Percentiles rank a stretch among this genome's conserved stretches.
Evolutionary conservation across 148 eudicot species (phyloP).

Genomic region (Cornus suecica): DNA sequence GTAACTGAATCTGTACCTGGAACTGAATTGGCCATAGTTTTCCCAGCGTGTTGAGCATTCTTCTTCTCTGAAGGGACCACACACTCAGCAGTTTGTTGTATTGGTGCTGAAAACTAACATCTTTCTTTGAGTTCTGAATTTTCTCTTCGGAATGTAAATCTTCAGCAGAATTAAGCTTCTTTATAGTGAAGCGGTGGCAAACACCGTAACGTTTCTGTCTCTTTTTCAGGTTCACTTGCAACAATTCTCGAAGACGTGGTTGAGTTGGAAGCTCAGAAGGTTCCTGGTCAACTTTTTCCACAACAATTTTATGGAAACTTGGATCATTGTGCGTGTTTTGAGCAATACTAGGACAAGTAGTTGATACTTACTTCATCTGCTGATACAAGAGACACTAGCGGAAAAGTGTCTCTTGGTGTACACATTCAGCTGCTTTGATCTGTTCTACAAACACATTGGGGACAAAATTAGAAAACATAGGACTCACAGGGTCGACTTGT

Average conservation of each 20-base stretch:
- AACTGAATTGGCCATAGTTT: slow-evolving; percentile 12
- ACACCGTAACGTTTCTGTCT: slow-evolving; percentile 29
- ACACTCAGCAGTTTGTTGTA: slow-evolving; percentile 21
- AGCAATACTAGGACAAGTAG: not conserved
- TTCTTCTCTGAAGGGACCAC: slow-evolving; percentile 8
- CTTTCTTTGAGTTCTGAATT: too few relatives aligned
- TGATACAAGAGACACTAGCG: not conserved
- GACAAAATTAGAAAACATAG: slow-evolving; percentile 1
- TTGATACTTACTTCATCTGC: slow-evolving; percentile 2
- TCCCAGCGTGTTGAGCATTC: slow-evolving; percentile 1
- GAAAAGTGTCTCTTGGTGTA: not conserved
- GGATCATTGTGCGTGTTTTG: not conserved
- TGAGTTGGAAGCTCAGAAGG: not conserved
- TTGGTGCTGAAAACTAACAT: slow-evolving; percentile 8
- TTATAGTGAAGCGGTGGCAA: slow-evolving; percentile 13
- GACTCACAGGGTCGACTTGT: too few relatives aligned
- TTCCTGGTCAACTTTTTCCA: slow-evolving; percentile 5
- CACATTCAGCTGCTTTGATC: slow-evolving; percentile 12
- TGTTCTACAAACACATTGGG: slow-evolving; percentile 4
- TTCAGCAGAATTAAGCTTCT: slow-evolving; percentile 13
- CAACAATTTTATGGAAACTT: not conserved
- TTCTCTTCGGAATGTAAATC: not conserved
- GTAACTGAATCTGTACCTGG: slow-evolving; percentile 4
- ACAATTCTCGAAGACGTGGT: slow-evolving; percentile 9
- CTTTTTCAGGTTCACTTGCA: slow-evolving; percentile 15